These are phyloP conservation scores for Beauveria caledonica DNA, from an alignment of 2,329 filamentous ascomycete genomes.

Conservation along the genomic window DNA sequence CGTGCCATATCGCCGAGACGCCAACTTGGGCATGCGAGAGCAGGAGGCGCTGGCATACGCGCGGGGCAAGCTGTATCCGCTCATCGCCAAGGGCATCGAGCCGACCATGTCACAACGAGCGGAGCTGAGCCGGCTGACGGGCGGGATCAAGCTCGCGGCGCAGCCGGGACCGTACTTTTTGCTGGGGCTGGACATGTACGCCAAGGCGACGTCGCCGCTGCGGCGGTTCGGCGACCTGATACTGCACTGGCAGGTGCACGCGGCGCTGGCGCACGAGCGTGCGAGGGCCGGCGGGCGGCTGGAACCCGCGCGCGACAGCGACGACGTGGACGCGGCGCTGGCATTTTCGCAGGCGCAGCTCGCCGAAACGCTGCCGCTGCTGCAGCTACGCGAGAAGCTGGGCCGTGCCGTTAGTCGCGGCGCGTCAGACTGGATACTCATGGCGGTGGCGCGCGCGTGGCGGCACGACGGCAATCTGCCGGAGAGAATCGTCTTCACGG, in stretches of 20 bases:
- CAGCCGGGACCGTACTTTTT: conserved; percentile 46
- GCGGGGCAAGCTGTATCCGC: conserved; percentile 27
- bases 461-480: conserved; percentile 42
- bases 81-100: conserved; percentile 23
- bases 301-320: conserved; percentile 14
- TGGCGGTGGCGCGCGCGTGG: conserved; percentile 54
- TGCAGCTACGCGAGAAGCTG: conserved; percentile 46
- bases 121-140: conserved; percentile 27
- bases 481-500: conserved; percentile 39
- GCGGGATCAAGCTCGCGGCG: conserved; percentile 44
- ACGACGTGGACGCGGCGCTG: conserved; percentile 30
- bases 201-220: conserved; percentile 58
- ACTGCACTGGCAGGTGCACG: conserved; percentile 59
- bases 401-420: conserved; percentile 37
- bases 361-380: conserved; percentile 37
- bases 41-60: conserved; percentile 29
- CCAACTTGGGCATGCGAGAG: conserved; percentile 29
- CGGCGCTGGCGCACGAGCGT: conserved; percentile 42
- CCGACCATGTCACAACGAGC: conserved; percentile 24
- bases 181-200: conserved; percentile 52
- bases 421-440: conserved; percentile 45
- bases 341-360: conserved; percentile 38
- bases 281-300: conserved; percentile 19
- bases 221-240: conserved; percentile 56
- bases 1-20: conserved; percentile 49